Base-by-base conservation (phyloP, 129 eudicot genomes). In the Lactuca sativa region DNA sequence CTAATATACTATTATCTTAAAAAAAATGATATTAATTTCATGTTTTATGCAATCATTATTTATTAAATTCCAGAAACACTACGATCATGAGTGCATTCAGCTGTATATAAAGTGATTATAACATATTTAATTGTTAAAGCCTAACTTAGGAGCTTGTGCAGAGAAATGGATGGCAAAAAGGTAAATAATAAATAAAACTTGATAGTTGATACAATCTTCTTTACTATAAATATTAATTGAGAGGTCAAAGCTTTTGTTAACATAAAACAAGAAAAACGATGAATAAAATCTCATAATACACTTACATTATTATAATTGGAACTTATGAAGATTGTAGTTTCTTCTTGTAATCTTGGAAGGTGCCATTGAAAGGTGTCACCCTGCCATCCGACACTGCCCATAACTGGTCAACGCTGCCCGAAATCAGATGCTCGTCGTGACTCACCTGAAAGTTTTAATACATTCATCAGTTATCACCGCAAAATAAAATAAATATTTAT, bases 381-480 rank as follows among this genome's bases (percentile, higher is more conserved):
- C 59, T 81, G 67, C 99, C 97, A 48, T 90, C 88, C 5, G 97
- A 85, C 38, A 93, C 99, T 6, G 78, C 97, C 99, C 99, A 93
- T 60, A 93, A 75, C 85, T 93, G 93, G 61, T 93, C 97, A 53
- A 93, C 99, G 51, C 99, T 93, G 56, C 97, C 96, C 5, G 97
- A 93, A 37, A 90, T 93, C 72, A 93, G 74, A 77, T 93, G 99
- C 80, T 93, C 99, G 11, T 93, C 99, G 83, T 93, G 99, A 85
- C 99, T 90, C 17, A 93, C 98, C 98, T 93, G 92, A 44, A 72
- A 66, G 17, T 47, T 21, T 32, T 12, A 64, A 38, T 4, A 38
- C 49, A 67, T 82, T 30, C 9, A 60, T 62, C 10, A 53, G 21
- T 21, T 21, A 21, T 21, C 21, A 25, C 30, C 30, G 1, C 30